Evolutionary conservation across 108 stramenopile genomes (phyloP).

Genomic region (Cyclotella distinguenda): DNA sequence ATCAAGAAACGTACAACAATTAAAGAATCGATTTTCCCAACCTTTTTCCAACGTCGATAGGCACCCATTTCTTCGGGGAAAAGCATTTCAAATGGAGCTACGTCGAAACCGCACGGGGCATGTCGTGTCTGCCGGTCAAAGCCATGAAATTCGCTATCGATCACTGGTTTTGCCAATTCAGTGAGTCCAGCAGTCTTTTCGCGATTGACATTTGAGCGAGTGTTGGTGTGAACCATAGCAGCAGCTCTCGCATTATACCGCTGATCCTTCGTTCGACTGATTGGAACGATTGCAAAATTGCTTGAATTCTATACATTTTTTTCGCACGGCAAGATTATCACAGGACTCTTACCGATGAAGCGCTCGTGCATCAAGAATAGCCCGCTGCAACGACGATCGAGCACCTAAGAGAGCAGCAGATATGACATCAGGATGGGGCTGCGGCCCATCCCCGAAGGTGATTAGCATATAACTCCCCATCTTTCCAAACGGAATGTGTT

Average conservation of each 20-base stretch:
- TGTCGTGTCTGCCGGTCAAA: slow-evolving; percentile 46
- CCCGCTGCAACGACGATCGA: slow-evolving; percentile 53
- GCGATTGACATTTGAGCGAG: slow-evolving; percentile 7
- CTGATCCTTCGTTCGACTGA: slow-evolving; percentile 31
- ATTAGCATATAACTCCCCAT: slow-evolving; percentile 75
- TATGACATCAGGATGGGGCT: slow-evolving; percentile 57
- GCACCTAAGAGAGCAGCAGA: slow-evolving; percentile 60
- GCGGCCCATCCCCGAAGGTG: slow-evolving; percentile 76
- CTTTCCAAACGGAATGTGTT: slow-evolving; percentile 70
- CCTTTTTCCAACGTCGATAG: slow-evolving; percentile 72
- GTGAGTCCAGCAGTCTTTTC: slow-evolving; percentile 19
- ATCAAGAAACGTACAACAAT: neutral
- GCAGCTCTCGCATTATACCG: slow-evolving; percentile 38
- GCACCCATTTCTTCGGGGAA: slow-evolving; percentile 85
- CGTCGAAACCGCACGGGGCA: slow-evolving; percentile 65
- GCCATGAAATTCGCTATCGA: slow-evolving; percentile 50
- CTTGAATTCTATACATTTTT: too few relatives aligned
- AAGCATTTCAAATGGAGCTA: slow-evolving; percentile 54
- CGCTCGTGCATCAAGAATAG: slow-evolving; percentile 77
- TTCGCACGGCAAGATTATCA: neutral
- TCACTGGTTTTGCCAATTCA: neutral
- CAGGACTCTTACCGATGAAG: slow-evolving; percentile 41
- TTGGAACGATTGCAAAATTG: neutral
- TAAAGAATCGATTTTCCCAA: neutral
- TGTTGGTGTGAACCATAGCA: slow-evolving; percentile 16